Conservation (phyloP, 805 yeast genomes). For the Metschnikowia koreensis region DNA sequence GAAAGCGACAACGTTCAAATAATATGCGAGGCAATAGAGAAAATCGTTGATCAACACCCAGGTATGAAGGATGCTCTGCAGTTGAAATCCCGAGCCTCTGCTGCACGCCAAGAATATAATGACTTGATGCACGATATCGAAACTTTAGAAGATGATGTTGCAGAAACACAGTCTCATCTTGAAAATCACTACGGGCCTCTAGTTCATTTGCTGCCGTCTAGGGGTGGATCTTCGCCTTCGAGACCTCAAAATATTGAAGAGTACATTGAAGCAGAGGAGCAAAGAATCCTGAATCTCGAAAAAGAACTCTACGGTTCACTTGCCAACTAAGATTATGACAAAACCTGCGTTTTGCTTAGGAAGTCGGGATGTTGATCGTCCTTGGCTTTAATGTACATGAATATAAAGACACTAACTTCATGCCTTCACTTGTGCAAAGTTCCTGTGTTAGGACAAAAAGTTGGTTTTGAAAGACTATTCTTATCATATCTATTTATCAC, state of each 20-base stretch:
- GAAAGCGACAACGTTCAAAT: slow-evolving; percentile 39
- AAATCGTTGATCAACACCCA: slow-evolving; percentile 11
- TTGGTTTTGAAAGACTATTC: no score
- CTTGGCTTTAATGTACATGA: no score
- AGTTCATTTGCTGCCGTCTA: slow-evolving; percentile 23
- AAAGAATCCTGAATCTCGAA: slow-evolving; percentile 45
- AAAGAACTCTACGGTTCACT: background rate
- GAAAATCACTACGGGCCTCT: slow-evolving; percentile 27
- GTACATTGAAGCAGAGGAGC: slow-evolving; percentile 44
- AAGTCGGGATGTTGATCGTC: no score
- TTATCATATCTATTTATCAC: no score
- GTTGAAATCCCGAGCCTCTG: background rate
- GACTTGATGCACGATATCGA: slow-evolving; percentile 37
- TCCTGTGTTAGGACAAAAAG: no score
- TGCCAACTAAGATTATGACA: background rate
- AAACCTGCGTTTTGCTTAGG: background rate
- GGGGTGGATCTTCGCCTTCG: slow-evolving; percentile 8
- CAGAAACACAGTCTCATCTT: slow-evolving; percentile 43
- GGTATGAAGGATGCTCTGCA: slow-evolving; percentile 1
- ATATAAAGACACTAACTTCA: no score
- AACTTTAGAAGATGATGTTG: slow-evolving; percentile 42
- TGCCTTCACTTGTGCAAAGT: no score
- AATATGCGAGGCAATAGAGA: slow-evolving; percentile 28
- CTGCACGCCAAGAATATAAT: slow-evolving; percentile 34
- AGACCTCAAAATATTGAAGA: slow-evolving; percentile 31